Conservation (phyloP, 2,329 filamentous ascomycete genomes). For the Colletotrichum siamense region DNA sequence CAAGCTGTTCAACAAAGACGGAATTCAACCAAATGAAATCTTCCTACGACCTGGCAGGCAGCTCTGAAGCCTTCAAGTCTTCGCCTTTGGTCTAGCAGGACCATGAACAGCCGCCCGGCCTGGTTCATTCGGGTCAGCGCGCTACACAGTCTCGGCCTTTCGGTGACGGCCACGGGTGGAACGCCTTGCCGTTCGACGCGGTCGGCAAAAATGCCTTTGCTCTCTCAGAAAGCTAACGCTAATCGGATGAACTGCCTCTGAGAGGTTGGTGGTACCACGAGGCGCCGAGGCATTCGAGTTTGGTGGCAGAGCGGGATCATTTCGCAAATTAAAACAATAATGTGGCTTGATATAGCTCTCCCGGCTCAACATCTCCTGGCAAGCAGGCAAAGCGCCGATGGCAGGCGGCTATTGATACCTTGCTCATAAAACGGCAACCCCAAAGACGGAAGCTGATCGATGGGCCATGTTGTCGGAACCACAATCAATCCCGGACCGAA, state of each 20-base stretch:
- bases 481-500: not conserved
- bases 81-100: not conserved
- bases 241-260: constrained; percentile 8
- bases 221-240: not conserved
- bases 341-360: constrained; percentile 4
- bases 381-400: not conserved
- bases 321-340: not conserved
- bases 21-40: not conserved
- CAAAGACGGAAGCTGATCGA: not conserved
- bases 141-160: not conserved
- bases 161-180: not conserved
- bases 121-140: not conserved
- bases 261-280: not conserved
- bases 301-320: not conserved
- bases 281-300: not conserved
- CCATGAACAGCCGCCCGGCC: not conserved
- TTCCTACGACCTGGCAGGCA: not conserved
- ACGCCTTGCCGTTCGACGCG: not conserved
- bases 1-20: not conserved
- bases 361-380: not conserved
- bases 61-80: not conserved
- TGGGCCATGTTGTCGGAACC: not conserved
- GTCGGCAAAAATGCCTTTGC: not conserved
- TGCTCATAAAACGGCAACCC: not conserved
- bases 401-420: not conserved